Evolutionary conservation across 768 basidiomycete genomes (phyloP).

Genomic region (Sporobolomyces pararoseus): DNA sequence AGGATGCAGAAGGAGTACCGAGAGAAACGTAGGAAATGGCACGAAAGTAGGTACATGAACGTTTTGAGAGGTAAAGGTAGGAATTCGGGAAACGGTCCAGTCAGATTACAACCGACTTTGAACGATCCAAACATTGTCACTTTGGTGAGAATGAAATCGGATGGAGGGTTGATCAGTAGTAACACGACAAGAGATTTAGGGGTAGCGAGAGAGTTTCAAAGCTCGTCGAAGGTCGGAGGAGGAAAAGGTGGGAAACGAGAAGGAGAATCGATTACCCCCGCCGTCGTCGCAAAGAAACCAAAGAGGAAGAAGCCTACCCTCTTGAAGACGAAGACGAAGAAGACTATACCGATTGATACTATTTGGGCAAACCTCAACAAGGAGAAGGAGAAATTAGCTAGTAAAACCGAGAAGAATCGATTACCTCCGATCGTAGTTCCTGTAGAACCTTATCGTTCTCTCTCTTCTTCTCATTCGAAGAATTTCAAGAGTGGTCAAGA

Average conservation of each 20-base stretch:
- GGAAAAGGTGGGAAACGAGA: not conserved
- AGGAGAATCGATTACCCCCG: too few relatives aligned
- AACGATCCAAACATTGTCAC: not conserved
- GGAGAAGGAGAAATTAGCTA: not conserved
- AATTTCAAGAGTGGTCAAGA: not conserved
- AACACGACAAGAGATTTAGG: too few relatives aligned
- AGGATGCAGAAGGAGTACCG: not conserved
- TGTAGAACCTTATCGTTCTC: slow-evolving; percentile 17
- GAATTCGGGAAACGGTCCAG: too few relatives aligned
- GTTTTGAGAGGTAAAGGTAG: too few relatives aligned
- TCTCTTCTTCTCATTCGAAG: not conserved
- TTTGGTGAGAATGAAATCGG: not conserved
- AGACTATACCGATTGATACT: not conserved
- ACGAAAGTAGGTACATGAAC: not conserved
- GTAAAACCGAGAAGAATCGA: not conserved
- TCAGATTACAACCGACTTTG: too few relatives aligned
- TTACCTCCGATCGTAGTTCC: slow-evolving; percentile 12
- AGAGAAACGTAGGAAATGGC: slow-evolving; percentile 3
- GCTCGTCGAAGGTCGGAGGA: too few relatives aligned
- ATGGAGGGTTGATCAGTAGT: too few relatives aligned
- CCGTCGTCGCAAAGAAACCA: not conserved
- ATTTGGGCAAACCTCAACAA: slow-evolving; percentile 1
- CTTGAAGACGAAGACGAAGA: too few relatives aligned
- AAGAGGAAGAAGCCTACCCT: too few relatives aligned
- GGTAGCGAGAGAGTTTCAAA: too few relatives aligned